phyloP scores from a whole-genome alignment of 352 stramenopile genomes.

The Saprolegnia parasitica region DNA sequence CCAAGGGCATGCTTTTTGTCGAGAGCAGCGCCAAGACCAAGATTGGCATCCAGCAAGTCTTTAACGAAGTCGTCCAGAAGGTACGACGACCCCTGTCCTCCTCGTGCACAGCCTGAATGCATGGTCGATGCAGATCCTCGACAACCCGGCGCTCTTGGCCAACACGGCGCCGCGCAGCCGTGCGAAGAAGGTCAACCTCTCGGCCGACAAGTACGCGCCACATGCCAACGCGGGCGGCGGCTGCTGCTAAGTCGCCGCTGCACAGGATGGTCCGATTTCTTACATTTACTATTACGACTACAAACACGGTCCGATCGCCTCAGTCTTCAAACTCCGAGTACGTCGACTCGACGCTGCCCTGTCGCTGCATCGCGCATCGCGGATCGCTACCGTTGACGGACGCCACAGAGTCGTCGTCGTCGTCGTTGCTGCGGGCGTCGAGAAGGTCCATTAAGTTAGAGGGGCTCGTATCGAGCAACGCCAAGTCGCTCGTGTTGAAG shows the following conservation, averaged over 20 bases:
- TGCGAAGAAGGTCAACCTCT: slow-evolving; percentile 54
- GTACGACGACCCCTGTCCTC: slow-evolving; percentile 37
- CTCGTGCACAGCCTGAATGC: slow-evolving; percentile 15
- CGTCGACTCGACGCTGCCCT: too few relatives aligned
- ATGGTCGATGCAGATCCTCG: slow-evolving; percentile 65
- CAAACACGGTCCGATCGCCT: too few relatives aligned
- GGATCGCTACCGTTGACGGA: too few relatives aligned
- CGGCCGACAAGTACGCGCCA: slow-evolving; percentile 41
- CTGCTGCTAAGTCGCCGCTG: slow-evolving; percentile 53
- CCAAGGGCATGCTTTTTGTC: slow-evolving; percentile 97
- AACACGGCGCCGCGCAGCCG: slow-evolving; percentile 78
- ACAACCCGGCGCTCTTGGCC: slow-evolving; percentile 84
- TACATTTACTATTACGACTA: too few relatives aligned
- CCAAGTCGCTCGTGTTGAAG: neutral
- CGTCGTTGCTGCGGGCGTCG: neutral
- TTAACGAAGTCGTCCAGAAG: slow-evolving; percentile 98
- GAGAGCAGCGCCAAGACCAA: slow-evolving; percentile 96
- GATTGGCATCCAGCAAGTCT: slow-evolving; percentile 93
- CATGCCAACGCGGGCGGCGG: slow-evolving; percentile 42
- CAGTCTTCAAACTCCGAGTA: too few relatives aligned
- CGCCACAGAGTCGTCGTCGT: neutral
- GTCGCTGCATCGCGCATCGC: too few relatives aligned
- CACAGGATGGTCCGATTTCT: too few relatives aligned
- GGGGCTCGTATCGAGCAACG: neutral
- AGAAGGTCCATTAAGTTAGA: neutral